Base-by-base conservation (phyloP, 495 filamentous ascomycete species). In the Lasiosphaeria miniovina region DNA sequence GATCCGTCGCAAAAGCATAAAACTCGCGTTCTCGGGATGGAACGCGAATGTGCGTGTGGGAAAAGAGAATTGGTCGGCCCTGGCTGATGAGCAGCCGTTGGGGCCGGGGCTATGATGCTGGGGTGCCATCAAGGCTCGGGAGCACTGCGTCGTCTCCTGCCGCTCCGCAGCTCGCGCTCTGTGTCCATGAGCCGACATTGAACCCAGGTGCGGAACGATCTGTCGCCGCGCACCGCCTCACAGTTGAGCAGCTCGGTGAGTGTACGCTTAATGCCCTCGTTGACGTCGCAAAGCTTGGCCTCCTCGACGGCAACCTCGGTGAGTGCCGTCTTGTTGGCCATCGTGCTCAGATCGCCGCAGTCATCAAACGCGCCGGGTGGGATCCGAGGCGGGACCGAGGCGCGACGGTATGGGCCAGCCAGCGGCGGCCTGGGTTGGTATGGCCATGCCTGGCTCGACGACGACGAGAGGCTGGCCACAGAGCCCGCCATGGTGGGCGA, bases 241-340 rank as follows among this genome's bases (percentile, higher is more conserved):
- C 82, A 86, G 70, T 88, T 88, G 57, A 88, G 78, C 33, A 88
- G 75, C 65, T 86, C 84, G 4, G 86, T 88, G 60, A 88, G 67
- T 10, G 83, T 82, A 14, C 78, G 75, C 71, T 88, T 88, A 69
- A 87, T 85, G 50, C 83, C 77, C 63, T 83, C 78, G 72, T 86
- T 88, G 68, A 88, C 79, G 49, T 82, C 72, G 69, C 76, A 81
- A 35, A 86, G 75, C 62, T 77, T 79, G 55, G 74, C 71, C 55
- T 85, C 80, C 58, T 81, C 81, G 14, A 76, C 65, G 14, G 78
- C 80, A 51, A 85, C 71, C 51, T 80, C 77, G 34, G 68, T 65
- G 32, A 70, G 46, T 24, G 66, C 59, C 6, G 65, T 61, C 56
- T 77, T 74, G 59, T 78, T 72, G 0, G 70, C 65, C 4, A 77